A percentile compares a stretch with the other conserved stretches of the same genome.
These are phyloP conservation scores for Phanerochaete sordida DNA, from an alignment of 768 basidiomycete genomes.

Conservation along the genomic window DNA sequence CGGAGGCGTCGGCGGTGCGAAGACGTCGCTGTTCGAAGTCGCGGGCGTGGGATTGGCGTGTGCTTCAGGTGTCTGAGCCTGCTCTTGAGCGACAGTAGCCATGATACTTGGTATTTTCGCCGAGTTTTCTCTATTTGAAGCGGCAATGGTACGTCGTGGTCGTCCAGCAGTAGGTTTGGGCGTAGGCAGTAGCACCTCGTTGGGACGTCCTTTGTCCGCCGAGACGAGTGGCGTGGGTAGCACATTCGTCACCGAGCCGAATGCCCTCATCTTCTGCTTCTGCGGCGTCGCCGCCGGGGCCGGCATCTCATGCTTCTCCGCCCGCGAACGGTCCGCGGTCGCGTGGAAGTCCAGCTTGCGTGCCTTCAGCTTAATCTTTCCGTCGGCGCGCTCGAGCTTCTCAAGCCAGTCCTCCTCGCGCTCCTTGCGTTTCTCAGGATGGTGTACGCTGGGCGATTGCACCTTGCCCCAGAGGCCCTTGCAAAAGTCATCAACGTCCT, in stretches of 20 bases:
- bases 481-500: conserved; percentile 49
- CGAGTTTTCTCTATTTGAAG: background rate
- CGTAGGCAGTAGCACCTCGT: background rate
- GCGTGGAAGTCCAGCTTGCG: conserved; percentile 10
- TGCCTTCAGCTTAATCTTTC: conserved; percentile 13
- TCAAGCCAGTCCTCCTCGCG: conserved; percentile 40
- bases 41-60: background rate
- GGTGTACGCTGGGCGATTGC: conserved; percentile 35
- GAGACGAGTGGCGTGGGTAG: background rate
- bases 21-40: background rate
- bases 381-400: conserved; percentile 30
- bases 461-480: conserved; percentile 37
- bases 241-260: conserved; percentile 22
- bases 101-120: background rate
- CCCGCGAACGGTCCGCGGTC: background rate
- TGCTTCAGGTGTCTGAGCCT: background rate
- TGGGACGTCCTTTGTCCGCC: background rate
- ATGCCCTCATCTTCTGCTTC: background rate
- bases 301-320: background rate
- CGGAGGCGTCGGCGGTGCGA: background rate
- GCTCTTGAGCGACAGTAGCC: background rate
- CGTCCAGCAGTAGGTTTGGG: background rate
- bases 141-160: background rate
- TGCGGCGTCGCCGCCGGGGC: background rate
- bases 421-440: conserved; percentile 36